Base-by-base conservation (phyloP, 2,329 filamentous ascomycete species). In the Phaeosphaeriaceae sp. region DNA sequence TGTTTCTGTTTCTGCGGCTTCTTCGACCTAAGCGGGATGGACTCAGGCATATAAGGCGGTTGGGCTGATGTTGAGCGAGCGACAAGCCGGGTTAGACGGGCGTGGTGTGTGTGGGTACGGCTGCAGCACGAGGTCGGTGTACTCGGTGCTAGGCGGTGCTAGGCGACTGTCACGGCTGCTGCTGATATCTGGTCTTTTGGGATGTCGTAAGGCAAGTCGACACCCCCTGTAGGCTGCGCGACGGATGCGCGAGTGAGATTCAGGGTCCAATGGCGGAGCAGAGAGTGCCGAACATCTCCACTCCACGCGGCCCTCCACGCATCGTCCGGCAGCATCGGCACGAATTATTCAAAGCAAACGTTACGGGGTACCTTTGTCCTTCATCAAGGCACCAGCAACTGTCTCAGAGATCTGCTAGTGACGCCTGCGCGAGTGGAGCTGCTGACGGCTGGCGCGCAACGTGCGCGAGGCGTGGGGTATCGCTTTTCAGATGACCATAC, bases 1-100 rank as follows among this genome's bases (percentile, higher is more conserved):
- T 48, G 51, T 61, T 56, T 58, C 56, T 44, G 42, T 41, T 56
- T 60, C n/a, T 64, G 61, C 25, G 63, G 63, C 52, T 62, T 62
- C 48, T 69, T 68, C 61, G 71, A 73, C 66, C 68, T 63, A 22
- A 76, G 70, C 9, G 74, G 73, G 48, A 76, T 76, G 54, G 69
- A 73, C 62, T 76, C 70, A 70, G 73, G 72, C 74, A 77, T 77
- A 66, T 68, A 74, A 68, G 73, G 72, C 69, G 64, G 53, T 67
- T 58, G 55, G 49, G n/a, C 48, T 42, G 53, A 47, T 21, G 56
- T 15, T 51, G 52, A 64, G 65, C 66, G 56, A 61, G 53, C 63
- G 67, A 57, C 58, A 41, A 55, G 25, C 31, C 44, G 41, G 48
- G 36, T 51, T 53, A 33, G 7, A 24, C 20, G 58, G 58, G 44